Evolutionary conservation across 805 yeast species (phyloP).

Genomic region (Barnettozyma salicaria): DNA sequence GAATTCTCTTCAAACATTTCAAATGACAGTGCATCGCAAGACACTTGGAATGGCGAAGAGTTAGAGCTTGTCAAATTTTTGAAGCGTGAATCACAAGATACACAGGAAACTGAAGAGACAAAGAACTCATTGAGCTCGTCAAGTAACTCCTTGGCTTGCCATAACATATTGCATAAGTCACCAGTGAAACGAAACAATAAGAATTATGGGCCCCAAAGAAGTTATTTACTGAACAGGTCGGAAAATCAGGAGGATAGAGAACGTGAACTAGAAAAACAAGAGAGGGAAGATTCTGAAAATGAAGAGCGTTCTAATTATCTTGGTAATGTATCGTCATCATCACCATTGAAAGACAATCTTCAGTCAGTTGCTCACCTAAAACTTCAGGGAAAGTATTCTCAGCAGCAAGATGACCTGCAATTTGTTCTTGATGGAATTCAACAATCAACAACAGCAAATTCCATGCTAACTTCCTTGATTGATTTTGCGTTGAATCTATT

Average conservation of each 20-base stretch:
- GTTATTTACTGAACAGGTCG: slow-evolving; percentile 22
- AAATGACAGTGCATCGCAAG: too few species aligned
- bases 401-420: slow-evolving; percentile 32
- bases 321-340: not conserved
- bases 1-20: slow-evolving; percentile 1
- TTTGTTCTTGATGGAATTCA: slow-evolving; percentile 26
- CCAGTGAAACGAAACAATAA: slow-evolving; percentile 12
- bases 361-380: slow-evolving; percentile 27
- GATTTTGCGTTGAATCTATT: slow-evolving; percentile 25
- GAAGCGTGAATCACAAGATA: slow-evolving; percentile 7
- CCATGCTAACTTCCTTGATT: slow-evolving; percentile 11
- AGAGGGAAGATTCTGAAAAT: slow-evolving; percentile 11
- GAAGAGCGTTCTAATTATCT: too few species aligned
- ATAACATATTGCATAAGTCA: not conserved
- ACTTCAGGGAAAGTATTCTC: slow-evolving; percentile 31
- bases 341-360: slow-evolving; percentile 7
- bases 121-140: not conserved
- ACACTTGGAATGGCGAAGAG: slow-evolving; percentile 6
- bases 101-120: slow-evolving; percentile 6
- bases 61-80: slow-evolving; percentile 14
- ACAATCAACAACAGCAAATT: not conserved
- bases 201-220: slow-evolving; percentile 29
- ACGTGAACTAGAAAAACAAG: slow-evolving; percentile 12
- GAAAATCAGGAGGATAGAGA: too few species aligned
- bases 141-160: not conserved